Percentiles rank a stretch among this genome's conserved stretches.
These are phyloP conservation scores for Phylloporus sp. DNA, from an alignment of 768 basidiomycete genomes.

Conservation along the genomic window DNA sequence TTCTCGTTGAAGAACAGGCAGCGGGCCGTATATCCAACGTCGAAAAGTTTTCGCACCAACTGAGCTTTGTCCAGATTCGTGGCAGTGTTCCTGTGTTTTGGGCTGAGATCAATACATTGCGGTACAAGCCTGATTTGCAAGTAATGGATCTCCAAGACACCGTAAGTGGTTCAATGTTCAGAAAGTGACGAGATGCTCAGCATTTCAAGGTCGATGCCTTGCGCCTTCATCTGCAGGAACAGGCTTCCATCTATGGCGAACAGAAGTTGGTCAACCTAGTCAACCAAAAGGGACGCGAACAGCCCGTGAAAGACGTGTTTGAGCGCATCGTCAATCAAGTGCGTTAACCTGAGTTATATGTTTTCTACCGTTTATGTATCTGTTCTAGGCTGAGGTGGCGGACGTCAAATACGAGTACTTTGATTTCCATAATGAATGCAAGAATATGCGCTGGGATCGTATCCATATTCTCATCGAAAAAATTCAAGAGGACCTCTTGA, in stretches of 20 bases:
- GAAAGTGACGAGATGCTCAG: slow-evolving; percentile 2
- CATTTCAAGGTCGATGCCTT: slow-evolving; percentile 58
- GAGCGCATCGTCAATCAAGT: slow-evolving; percentile 72
- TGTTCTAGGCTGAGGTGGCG: slow-evolving; percentile 51
- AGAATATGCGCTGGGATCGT: slow-evolving; percentile 91
- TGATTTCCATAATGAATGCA: slow-evolving; percentile 96
- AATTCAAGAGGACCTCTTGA: slow-evolving; percentile 62
- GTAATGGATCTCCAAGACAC: slow-evolving; percentile 91
- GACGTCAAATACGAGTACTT: slow-evolving; percentile 89
- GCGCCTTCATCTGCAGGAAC: slow-evolving; percentile 67
- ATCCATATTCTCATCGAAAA: slow-evolving; percentile 77
- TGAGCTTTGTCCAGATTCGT: slow-evolving; percentile 90
- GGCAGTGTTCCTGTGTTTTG: slow-evolving; percentile 94
- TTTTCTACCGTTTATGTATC: neutral
- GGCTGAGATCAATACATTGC: slow-evolving; percentile 92
- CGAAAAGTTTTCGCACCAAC: slow-evolving; percentile 51
- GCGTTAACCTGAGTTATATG: slow-evolving; percentile 11
- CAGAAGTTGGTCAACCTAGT: slow-evolving; percentile 85
- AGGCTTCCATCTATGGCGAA: slow-evolving; percentile 68
- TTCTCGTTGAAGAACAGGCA: slow-evolving; percentile 64
- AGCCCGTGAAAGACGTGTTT: slow-evolving; percentile 92
- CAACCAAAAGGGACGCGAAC: slow-evolving; percentile 90
- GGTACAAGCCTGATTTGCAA: slow-evolving; percentile 95
- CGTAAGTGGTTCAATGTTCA: slow-evolving; percentile 40
- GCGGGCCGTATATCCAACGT: slow-evolving; percentile 35